phyloP scores from a whole-genome alignment of 805 yeast genomes.

The Candida schatavii region DNA sequence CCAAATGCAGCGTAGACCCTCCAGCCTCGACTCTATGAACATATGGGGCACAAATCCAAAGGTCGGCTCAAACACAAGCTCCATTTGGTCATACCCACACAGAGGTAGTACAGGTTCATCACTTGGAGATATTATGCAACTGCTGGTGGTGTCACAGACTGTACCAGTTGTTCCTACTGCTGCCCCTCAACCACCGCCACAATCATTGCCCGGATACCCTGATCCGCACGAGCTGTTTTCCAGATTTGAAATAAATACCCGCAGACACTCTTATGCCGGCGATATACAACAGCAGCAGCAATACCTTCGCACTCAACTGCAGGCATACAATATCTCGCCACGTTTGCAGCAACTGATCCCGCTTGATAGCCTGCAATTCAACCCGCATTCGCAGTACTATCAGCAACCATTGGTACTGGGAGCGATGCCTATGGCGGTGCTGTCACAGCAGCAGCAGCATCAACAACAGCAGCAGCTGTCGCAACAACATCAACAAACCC shows the following conservation, averaged over 20 bases:
- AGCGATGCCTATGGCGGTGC: too few species aligned
- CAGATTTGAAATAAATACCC: conserved; percentile 1
- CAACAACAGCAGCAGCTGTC: neutral
- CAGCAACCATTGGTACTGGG: neutral
- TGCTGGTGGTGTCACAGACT: neutral
- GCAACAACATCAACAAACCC: neutral
- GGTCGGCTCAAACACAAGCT: neutral
- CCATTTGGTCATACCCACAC: conserved; percentile 4
- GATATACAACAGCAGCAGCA: conserved; percentile 1
- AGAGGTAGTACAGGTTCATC: conserved; percentile 1
- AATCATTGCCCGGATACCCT: too few species aligned
- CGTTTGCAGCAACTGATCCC: neutral
- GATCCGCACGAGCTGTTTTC: neutral
- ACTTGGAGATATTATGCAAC: conserved; percentile 1
- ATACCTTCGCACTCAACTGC: neutral
- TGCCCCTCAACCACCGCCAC: neutral
- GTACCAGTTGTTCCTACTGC: too few species aligned
- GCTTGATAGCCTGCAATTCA: neutral
- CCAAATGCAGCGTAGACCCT: conserved; percentile 3
- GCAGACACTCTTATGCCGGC: conserved; percentile 4
- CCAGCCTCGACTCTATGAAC: conserved; percentile 5
- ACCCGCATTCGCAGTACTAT: too few species aligned
- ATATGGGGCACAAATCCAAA: neutral
- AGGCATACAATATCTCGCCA: neutral
- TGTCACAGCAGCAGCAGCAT: neutral